These are phyloP conservation scores for Alternaria longipes DNA, from an alignment of 2,329 filamentous ascomycete genomes.

Conservation along the genomic window DNA sequence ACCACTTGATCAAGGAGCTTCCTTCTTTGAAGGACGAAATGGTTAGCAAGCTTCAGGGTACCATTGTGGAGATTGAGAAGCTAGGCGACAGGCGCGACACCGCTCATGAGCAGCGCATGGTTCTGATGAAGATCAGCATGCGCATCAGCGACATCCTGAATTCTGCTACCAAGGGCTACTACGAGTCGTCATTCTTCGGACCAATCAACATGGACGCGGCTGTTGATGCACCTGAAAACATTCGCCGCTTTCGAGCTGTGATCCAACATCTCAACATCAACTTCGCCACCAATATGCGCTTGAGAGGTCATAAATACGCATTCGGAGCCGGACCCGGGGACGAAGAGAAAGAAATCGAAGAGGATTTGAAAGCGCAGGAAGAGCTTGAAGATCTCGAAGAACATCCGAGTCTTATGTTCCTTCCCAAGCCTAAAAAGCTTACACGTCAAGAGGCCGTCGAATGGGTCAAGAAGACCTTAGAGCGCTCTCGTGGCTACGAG, in stretches of 20 bases:
- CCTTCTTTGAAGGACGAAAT: slow-evolving; percentile 48
- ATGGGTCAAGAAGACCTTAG: slow-evolving; percentile 53
- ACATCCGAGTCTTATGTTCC: not conserved
- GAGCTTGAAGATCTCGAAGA: slow-evolving; percentile 23
- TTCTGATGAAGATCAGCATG: slow-evolving; percentile 59
- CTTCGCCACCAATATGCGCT: slow-evolving; percentile 59
- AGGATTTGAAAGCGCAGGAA: slow-evolving; percentile 1
- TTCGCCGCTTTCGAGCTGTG: slow-evolving; percentile 62
- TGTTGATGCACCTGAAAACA: slow-evolving; percentile 35
- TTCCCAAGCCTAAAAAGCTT: slow-evolving; percentile 30
- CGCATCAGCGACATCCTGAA: slow-evolving; percentile 57
- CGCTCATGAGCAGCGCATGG: slow-evolving; percentile 58
- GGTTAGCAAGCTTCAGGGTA: slow-evolving; percentile 35
- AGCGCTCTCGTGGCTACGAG: slow-evolving; percentile 62
- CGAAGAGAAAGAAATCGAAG: slow-evolving; percentile 11
- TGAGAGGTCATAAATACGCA: slow-evolving; percentile 53
- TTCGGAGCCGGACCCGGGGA: slow-evolving; percentile 39
- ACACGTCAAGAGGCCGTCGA: slow-evolving; percentile 52
- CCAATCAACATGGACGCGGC: slow-evolving; percentile 22
- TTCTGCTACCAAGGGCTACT: slow-evolving; percentile 62
- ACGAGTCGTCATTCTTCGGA: slow-evolving; percentile 62
- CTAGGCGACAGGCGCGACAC: slow-evolving; percentile 62
- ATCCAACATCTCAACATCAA: slow-evolving; percentile 61
- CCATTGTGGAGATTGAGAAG: slow-evolving; percentile 48
- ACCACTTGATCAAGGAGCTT: slow-evolving; percentile 49